These are phyloP conservation scores for Hypoxylon sp. DNA, from an alignment of 2,329 filamentous ascomycete genomes.

Conservation along the genomic window DNA sequence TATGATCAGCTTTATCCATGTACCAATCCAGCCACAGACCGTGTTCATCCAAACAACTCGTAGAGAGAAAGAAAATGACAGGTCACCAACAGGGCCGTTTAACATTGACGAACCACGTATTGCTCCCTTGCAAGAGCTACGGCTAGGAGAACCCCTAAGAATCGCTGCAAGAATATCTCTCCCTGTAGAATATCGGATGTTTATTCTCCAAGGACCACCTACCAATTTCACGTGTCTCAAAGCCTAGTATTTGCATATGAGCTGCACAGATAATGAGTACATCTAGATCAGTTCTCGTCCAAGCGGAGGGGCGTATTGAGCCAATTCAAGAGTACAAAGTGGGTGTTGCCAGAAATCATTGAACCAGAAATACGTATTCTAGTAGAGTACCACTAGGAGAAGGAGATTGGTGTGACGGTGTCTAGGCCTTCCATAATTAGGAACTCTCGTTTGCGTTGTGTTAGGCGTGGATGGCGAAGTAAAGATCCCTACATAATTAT, in stretches of 20 bases:
- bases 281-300: constrained; percentile 17
- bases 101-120: constrained; percentile 39
- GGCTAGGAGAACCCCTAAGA: constrained; percentile 5
- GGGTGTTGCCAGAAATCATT: constrained; percentile 16
- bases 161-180: background rate
- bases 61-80: constrained; percentile 40
- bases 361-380: constrained; percentile 13
- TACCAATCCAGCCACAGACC: constrained; percentile 34
- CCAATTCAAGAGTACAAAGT: constrained; percentile 15
- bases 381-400: constrained; percentile 25
- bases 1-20: constrained; percentile 26
- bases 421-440: constrained; percentile 21
- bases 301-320: constrained; percentile 6
- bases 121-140: background rate
- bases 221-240: constrained; percentile 27
- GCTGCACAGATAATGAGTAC: constrained; percentile 21
- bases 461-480: constrained; percentile 15
- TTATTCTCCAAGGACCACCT: constrained; percentile 21
- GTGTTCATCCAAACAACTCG: constrained; percentile 31
- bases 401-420: constrained; percentile 34
- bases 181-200: constrained; percentile 27
- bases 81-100: constrained; percentile 39
- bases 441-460: constrained; percentile 39
- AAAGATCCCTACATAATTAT: constrained; percentile 3
- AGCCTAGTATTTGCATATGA: constrained; percentile 23